Conservation (phyloP, 805 yeast genomes). For the Ogataea chonburiensis region DNA sequence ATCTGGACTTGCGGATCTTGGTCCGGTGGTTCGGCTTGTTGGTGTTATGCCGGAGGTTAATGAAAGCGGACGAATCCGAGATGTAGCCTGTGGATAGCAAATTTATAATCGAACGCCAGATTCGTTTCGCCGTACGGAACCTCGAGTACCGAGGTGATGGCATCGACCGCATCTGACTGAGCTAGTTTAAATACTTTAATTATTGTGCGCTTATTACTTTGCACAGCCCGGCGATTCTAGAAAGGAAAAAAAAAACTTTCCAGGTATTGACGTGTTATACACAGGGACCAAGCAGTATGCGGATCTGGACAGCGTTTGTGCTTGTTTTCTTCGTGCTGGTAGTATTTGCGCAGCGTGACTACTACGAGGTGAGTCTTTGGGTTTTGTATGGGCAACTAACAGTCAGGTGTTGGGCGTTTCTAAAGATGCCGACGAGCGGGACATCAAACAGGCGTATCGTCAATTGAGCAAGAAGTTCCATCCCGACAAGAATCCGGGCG, state of each 20-base stretch:
- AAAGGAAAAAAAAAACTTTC: constrained; percentile 7
- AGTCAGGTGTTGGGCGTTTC: constrained; percentile 61
- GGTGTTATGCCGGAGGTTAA: constrained; percentile 17
- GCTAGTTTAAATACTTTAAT: constrained; percentile 8
- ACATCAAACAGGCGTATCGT: constrained; percentile 83
- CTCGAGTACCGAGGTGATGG: constrained; percentile 39
- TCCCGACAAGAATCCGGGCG: constrained; percentile 89
- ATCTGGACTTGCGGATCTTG: constrained; percentile 32
- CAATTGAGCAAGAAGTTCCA: constrained; percentile 81
- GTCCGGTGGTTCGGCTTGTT: constrained; percentile 28
- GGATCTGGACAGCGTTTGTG: constrained; percentile 2
- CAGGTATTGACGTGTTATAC: constrained; percentile 16
- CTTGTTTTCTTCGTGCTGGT: constrained; percentile 4
- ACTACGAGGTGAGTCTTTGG: constrained; percentile 31
- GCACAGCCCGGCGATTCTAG: constrained; percentile 12
- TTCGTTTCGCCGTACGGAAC: constrained; percentile 31
- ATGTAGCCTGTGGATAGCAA: constrained; percentile 36
- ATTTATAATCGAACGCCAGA: constrained; percentile 32
- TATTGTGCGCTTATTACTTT: constrained; percentile 13
- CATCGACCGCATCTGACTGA: constrained; percentile 31
- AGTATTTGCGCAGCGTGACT: constrained; percentile 40
- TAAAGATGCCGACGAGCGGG: constrained; percentile 69
- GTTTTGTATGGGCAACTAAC: not conserved
- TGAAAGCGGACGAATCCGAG: constrained; percentile 35
- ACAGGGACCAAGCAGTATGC: constrained; percentile 4